These are phyloP conservation scores for Dactylonectria macrodidyma DNA, from an alignment of 2,329 filamentous ascomycete species.

Conservation along the genomic window DNA sequence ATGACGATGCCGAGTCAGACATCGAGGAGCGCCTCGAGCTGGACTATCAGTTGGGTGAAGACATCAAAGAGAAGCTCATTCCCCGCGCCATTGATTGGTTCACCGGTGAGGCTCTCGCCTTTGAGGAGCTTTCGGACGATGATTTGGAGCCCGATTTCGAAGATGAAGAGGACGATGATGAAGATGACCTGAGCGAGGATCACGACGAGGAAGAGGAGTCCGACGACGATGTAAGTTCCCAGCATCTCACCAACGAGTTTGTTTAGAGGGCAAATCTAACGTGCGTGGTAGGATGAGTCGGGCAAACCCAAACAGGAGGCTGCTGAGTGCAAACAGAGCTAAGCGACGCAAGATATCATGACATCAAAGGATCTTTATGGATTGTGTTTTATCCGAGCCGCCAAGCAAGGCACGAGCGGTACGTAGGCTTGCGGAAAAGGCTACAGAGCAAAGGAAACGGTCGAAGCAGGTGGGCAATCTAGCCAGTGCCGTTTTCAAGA, in stretches of 20 bases:
- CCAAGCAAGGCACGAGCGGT: slow-evolving; percentile 33
- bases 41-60: slow-evolving; percentile 98
- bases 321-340: slow-evolving; percentile 97
- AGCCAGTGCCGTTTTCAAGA: slow-evolving; percentile 48
- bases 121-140: slow-evolving; percentile 90
- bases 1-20: slow-evolving; percentile 86
- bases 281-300: slow-evolving; percentile 77
- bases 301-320: slow-evolving; percentile 95
- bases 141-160: slow-evolving; percentile 88
- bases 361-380: slow-evolving; percentile 46
- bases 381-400: slow-evolving; percentile 41
- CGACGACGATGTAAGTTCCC: slow-evolving; percentile 78
- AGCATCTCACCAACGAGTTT: not conserved
- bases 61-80: slow-evolving; percentile 99
- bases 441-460: slow-evolving; percentile 47
- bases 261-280: slow-evolving; percentile 26
- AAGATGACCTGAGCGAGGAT: slow-evolving; percentile 87
- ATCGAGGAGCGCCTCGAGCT: slow-evolving; percentile 98
- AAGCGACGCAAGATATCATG: slow-evolving; percentile 59
- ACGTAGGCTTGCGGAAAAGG: slow-evolving; percentile 37
- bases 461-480: slow-evolving; percentile 44
- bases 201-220: slow-evolving; percentile 87
- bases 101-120: slow-evolving; percentile 96
- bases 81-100: slow-evolving; percentile 99
- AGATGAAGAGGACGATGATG: slow-evolving; percentile 94